phyloP scores from a whole-genome alignment of 2,329 filamentous ascomycete genomes.

The Exophiala aquamarina region DNA sequence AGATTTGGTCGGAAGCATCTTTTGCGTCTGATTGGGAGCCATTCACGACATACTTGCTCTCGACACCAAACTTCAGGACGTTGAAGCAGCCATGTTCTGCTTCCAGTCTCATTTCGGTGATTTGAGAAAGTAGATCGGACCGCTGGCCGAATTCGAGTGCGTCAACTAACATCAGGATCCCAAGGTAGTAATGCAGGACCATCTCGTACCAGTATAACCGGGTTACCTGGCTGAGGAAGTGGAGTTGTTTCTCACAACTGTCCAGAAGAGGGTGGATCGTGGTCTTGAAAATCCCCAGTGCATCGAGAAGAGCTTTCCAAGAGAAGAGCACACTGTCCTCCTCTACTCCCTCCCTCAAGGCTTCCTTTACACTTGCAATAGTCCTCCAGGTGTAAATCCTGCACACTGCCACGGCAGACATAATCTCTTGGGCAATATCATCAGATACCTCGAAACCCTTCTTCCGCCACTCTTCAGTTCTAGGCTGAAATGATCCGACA shows the following conservation, averaged over 20 bases:
- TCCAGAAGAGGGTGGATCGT: conserved; percentile 29
- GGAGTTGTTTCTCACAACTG: conserved; percentile 30
- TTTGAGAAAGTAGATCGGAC: conserved; percentile 26
- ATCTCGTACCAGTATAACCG: conserved; percentile 33
- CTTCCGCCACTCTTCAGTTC: conserved; percentile 27
- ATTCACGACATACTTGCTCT: conserved; percentile 29
- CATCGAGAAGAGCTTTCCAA: conserved; percentile 28
- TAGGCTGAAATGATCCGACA: conserved; percentile 26
- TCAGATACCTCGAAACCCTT: conserved; percentile 28
- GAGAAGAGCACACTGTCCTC: conserved; percentile 29
- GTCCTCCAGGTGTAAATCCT: conserved; percentile 32
- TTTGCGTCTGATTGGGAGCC: conserved; percentile 3
- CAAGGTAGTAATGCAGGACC: conserved; percentile 31
- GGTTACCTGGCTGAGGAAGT: conserved; percentile 32
- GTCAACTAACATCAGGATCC: conserved; percentile 31
- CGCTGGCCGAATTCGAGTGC: conserved; percentile 28
- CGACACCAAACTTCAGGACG: conserved; percentile 30
- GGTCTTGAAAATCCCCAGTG: conserved; percentile 29
- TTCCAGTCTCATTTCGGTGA: conserved; percentile 22
- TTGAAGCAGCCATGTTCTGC: conserved; percentile 30
- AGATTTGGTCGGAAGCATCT: not conserved
- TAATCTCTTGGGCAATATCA: conserved; percentile 31
- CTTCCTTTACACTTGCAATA: conserved; percentile 32
- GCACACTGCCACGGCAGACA: conserved; percentile 29
- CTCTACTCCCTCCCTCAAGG: conserved; percentile 32